Evolutionary conservation across 169 alveolate genomes (phyloP).

Genomic region (Babesia bovis): DNA sequence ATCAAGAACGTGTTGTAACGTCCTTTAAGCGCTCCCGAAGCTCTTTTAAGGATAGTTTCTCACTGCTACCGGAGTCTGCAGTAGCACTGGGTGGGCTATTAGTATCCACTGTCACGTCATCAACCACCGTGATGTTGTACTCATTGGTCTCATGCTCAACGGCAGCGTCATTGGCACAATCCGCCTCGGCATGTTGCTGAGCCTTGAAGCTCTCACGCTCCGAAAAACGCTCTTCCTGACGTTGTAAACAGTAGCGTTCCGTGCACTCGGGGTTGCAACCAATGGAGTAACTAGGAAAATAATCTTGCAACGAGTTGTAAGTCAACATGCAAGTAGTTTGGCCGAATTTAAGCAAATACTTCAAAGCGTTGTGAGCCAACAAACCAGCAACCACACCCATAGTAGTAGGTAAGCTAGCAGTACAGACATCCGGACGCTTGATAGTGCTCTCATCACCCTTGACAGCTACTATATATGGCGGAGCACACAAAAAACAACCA

Average conservation of each 20-base stretch:
- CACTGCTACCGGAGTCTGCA: no score
- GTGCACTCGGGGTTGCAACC: constrained; percentile 89
- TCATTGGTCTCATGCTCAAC: constrained; percentile 46
- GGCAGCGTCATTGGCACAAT: constrained; percentile 1
- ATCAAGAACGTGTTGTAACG: constrained; percentile 8
- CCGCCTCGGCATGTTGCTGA: constrained; percentile 4
- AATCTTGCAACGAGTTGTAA: constrained; percentile 89
- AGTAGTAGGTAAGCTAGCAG: constrained; percentile 94
- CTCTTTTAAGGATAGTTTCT: constrained; percentile 54
- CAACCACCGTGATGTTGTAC: constrained; percentile 36
- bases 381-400: constrained; percentile 96
- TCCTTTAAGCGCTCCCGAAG: constrained; percentile 40
- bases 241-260: constrained; percentile 70
- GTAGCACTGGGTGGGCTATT: neutral
- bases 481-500: constrained; percentile 96
- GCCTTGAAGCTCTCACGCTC: constrained; percentile 15
- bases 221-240: constrained; percentile 38
- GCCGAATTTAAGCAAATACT: constrained; percentile 90
- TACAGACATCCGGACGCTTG: constrained; percentile 93
- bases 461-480: constrained; percentile 88
- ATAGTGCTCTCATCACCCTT: constrained; percentile 89
- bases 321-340: constrained; percentile 85
- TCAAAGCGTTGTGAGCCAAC: constrained; percentile 89
- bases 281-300: constrained; percentile 85
- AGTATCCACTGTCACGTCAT: constrained; percentile 7